A percentile compares a stretch with the other conserved stretches of the same genome.
Conservation (phyloP, 129 eudicot genomes). For the Dittrichia graveolens region DNA sequence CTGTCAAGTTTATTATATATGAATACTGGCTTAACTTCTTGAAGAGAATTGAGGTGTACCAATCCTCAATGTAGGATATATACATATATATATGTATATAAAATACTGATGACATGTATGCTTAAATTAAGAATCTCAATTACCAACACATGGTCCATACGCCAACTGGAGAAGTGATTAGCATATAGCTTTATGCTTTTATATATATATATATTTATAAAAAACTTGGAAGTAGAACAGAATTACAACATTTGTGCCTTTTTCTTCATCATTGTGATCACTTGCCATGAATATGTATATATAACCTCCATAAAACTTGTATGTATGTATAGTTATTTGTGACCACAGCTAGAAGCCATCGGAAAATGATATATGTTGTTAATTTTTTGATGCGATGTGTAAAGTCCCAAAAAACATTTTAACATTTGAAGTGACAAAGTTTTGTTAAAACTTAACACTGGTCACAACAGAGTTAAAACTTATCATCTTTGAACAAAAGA, state of each 20-base stretch:
- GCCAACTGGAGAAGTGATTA: slow-evolving; percentile 48
- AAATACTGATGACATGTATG: slow-evolving; percentile 25
- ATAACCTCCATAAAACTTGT: too few relatives aligned
- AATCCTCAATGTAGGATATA: background rate
- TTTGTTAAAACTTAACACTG: too few relatives aligned
- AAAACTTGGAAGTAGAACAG: slow-evolving; percentile 24
- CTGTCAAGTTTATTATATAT: background rate
- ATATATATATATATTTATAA: background rate
- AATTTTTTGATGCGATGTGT: too few relatives aligned
- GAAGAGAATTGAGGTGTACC: slow-evolving; percentile 15
- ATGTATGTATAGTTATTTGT: background rate
- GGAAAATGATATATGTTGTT: background rate
- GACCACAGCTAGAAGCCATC: background rate
- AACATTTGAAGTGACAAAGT: too few relatives aligned
- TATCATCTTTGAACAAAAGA: too few relatives aligned
- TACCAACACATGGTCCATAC: slow-evolving; percentile 54
- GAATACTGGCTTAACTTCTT: slow-evolving; percentile 9
- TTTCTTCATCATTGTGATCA: slow-evolving; percentile 47
- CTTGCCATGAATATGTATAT: slow-evolving; percentile 31
- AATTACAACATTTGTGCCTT: slow-evolving; percentile 37
- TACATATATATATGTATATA: slow-evolving; percentile 23
- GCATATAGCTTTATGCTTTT: slow-evolving; percentile 34
- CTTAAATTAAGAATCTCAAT: slow-evolving; percentile 33
- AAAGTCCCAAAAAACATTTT: too few relatives aligned
- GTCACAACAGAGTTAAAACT: too few relatives aligned